Percentiles rank a stretch among this genome's conserved stretches.
Conservation (phyloP, 23 red algal species). For the Gracilariopsis chorda region DNA sequence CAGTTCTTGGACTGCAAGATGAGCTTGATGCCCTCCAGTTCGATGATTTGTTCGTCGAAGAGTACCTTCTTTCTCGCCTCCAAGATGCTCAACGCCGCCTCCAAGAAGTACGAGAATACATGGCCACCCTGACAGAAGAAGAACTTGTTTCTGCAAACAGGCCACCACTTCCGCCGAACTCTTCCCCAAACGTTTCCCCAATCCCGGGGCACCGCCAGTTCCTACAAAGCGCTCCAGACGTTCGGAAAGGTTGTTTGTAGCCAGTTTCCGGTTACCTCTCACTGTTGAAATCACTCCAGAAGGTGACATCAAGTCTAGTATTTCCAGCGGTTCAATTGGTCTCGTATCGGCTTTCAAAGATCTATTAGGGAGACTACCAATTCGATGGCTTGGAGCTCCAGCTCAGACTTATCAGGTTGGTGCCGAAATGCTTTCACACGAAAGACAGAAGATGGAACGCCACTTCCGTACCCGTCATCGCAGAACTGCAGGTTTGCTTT, state of each 20-base stretch:
- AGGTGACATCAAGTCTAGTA: slow-evolving; percentile 64
- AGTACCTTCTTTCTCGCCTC: slow-evolving; percentile 60
- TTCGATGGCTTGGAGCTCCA: slow-evolving; percentile 68
- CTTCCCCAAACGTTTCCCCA: neutral
- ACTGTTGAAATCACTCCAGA: slow-evolving; percentile 47
- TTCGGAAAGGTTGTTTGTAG: slow-evolving; percentile 48
- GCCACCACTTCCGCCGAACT: neutral
- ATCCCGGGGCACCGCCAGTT: neutral
- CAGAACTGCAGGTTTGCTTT: slow-evolving; percentile 22
- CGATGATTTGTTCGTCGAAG: slow-evolving; percentile 72
- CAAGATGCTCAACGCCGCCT: slow-evolving; percentile 78
- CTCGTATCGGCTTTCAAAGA: slow-evolving; percentile 71
- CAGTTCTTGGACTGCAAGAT: slow-evolving; percentile 59
- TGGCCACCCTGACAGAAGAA: slow-evolving; percentile 15
- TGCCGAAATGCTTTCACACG: neutral
- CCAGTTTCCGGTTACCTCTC: slow-evolving; percentile 63
- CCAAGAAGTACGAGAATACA: slow-evolving; percentile 69
- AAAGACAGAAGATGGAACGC: slow-evolving; percentile 49
- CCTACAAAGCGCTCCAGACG: slow-evolving; percentile 1
- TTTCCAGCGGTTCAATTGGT: slow-evolving; percentile 46
- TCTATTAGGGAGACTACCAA: slow-evolving; percentile 52
- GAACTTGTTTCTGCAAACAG: neutral
- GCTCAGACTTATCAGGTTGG: slow-evolving; percentile 47
- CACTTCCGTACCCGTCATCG: slow-evolving; percentile 39
- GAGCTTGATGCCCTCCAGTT: slow-evolving; percentile 37